Evolutionary conservation across 73 alveolate genomes (phyloP).

Genomic region (Paramecium octaurelia): DNA sequence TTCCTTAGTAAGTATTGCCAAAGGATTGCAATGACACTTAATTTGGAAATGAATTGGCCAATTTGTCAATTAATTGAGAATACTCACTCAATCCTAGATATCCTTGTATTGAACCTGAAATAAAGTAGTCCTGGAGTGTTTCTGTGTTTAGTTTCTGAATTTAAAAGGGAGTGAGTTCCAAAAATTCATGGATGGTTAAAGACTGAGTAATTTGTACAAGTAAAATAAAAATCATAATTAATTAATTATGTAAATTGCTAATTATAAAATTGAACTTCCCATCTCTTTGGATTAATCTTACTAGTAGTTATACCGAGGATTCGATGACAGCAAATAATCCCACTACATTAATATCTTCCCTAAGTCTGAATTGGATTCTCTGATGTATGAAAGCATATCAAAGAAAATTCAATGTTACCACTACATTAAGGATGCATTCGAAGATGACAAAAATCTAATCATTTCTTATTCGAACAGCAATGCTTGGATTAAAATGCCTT

Average conservation of each 20-base stretch:
- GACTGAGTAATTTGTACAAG: background rate
- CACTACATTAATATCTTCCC: background rate
- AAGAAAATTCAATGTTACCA: background rate
- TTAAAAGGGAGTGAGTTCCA: background rate
- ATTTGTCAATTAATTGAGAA: background rate
- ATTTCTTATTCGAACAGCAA: background rate
- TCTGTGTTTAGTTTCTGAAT: background rate
- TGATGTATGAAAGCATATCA: background rate
- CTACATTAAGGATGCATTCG: background rate
- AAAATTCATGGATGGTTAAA: background rate
- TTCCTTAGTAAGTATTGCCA: background rate
- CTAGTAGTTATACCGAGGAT: background rate
- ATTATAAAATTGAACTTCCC: conserved; percentile 2
- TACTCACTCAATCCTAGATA: background rate
- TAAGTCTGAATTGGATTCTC: background rate
- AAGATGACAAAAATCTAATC: background rate
- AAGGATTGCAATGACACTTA: background rate
- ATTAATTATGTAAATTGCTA: background rate
- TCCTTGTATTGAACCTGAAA: background rate
- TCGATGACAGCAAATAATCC: background rate
- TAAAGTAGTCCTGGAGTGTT: background rate
- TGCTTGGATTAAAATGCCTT: background rate
- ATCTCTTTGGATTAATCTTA: background rate
- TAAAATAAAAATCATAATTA: background rate
- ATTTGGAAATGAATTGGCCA: background rate